Base-by-base conservation (phyloP, 768 basidiomycete species). In the Russula compacta region DNA sequence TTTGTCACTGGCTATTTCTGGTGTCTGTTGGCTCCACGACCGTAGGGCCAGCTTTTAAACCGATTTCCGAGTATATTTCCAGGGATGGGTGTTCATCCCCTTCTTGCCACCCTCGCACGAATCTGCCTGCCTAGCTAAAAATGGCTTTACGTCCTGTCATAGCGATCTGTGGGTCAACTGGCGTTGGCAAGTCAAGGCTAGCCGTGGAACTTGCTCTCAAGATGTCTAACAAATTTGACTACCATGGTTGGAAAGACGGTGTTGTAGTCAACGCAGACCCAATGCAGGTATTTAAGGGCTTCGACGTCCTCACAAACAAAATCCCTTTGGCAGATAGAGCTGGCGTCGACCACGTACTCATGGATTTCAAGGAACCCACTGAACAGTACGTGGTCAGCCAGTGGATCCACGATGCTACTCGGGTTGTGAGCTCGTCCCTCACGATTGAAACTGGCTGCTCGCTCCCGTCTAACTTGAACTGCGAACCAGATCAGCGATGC, bases 291-390 rank as follows among this genome's bases (percentile, higher is more conserved):
- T 98, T 98, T 71, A 77, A 78, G n/a, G 95, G 95, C 0, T 81
- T 98, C 71, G 89, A 97, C 72, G 77, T 95, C 53, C 86, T 98
- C 68, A 98, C 95, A 32, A 98, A 98, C 74, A 98, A 99, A 75
- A 81, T 94, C 14, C 82, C 94, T 1, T 68, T 77, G 12, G 74
- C 78, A 35, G 94, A 99, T 73, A 84, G 79, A 69, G 77, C 81
- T 51, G 93, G 90, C 3, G 77, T 99, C 19, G 85, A 87, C 21
- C 97, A 99, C 75, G 84, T 89, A 59, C 77, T 98, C 24, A 89
- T 99, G 84, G 87, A 82, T 55, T 86, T 94, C 70, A 92, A 92
- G 66, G 73, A 83, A 19, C 93, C 94, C 2, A 87, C 89, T 0
- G 86, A 93, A 69, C 92, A 92, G 70, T 92, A 92, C 70, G 77